phyloP scores from a whole-genome alignment of 768 basidiomycete genomes.

The Terana coerulea region DNA sequence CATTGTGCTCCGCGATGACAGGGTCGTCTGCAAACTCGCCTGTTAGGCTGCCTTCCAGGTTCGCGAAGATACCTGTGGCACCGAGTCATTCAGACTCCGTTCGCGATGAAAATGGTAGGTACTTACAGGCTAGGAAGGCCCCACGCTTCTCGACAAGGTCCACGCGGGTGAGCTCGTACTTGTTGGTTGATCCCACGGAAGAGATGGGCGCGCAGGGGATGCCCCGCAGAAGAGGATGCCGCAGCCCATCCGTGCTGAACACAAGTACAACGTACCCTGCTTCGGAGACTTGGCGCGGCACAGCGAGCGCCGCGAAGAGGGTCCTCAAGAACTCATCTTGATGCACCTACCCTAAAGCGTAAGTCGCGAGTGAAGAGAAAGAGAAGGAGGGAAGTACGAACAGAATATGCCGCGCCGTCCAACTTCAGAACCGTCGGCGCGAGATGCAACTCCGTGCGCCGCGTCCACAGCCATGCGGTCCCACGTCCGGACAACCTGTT shows the following conservation, averaged over 20 bases:
- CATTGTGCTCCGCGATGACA: not conserved
- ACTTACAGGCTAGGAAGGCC: conserved; percentile 37
- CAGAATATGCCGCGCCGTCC: conserved; percentile 59
- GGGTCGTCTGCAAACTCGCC: not conserved
- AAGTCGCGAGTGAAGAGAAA: too few species aligned
- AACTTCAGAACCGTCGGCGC: conserved; percentile 53
- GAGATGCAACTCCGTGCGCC: conserved; percentile 61
- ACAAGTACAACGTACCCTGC: conserved; percentile 54
- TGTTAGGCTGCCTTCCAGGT: not conserved
- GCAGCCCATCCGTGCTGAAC: conserved; percentile 53
- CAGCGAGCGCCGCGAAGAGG: conserved; percentile 49
- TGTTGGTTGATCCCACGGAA: not conserved
- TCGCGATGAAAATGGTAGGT: not conserved
- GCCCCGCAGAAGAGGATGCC: conserved; percentile 46
- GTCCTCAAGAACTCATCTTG: conserved; percentile 50
- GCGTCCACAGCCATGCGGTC: conserved; percentile 41
- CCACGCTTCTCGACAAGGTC: conserved; percentile 32
- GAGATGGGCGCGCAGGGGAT: conserved; percentile 25
- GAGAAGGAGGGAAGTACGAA: conserved; percentile 28
- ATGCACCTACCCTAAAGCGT: conserved; percentile 31
- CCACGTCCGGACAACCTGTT: conserved; percentile 50
- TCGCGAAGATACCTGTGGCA: not conserved
- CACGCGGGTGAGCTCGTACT: conserved; percentile 18
- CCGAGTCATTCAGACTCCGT: not conserved
- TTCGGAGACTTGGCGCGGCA: conserved; percentile 46